Percentiles rank a stretch among this genome's conserved stretches.
phyloP scores from a whole-genome alignment of 345 rosid species.

The Brassica incana region DNA sequence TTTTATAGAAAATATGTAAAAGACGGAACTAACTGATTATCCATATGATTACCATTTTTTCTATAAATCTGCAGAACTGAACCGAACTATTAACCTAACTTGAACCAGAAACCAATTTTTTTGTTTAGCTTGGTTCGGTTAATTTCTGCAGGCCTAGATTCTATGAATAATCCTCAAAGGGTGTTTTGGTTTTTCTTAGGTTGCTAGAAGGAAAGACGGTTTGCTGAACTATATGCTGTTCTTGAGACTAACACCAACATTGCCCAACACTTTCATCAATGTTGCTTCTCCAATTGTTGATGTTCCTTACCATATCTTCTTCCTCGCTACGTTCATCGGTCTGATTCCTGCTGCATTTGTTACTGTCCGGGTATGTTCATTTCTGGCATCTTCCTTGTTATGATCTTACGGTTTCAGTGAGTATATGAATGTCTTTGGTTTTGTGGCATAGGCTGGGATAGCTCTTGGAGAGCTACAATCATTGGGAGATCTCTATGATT shows the following conservation, averaged over 20 bases:
- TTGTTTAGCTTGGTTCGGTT: not conserved
- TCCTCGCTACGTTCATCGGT: conserved; percentile 74
- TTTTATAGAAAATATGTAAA: not conserved
- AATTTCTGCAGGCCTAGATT: not conserved
- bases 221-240: conserved; percentile 87
- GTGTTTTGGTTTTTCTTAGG: conserved; percentile 46
- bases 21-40: not conserved
- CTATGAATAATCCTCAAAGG: not conserved
- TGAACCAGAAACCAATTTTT: not conserved
- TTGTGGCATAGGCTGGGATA: conserved; percentile 71
- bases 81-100: not conserved
- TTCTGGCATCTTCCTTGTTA: conserved; percentile 7
- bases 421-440: not conserved
- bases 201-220: conserved; percentile 66
- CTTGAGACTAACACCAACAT: conserved; percentile 85
- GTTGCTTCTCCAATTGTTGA: conserved; percentile 92
- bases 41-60: not conserved
- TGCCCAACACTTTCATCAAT: conserved; percentile 90
- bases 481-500: conserved; percentile 78
- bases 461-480: conserved; percentile 87
- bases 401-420: not conserved
- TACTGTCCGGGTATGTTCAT: conserved; percentile 69
- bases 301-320: conserved; percentile 88
- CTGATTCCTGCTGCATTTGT: conserved; percentile 91
- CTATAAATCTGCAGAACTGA: not conserved